phyloP scores from a whole-genome alignment of 1,284 basidiomycete genomes.

The Pyrrhoderma lamaoense region DNA sequence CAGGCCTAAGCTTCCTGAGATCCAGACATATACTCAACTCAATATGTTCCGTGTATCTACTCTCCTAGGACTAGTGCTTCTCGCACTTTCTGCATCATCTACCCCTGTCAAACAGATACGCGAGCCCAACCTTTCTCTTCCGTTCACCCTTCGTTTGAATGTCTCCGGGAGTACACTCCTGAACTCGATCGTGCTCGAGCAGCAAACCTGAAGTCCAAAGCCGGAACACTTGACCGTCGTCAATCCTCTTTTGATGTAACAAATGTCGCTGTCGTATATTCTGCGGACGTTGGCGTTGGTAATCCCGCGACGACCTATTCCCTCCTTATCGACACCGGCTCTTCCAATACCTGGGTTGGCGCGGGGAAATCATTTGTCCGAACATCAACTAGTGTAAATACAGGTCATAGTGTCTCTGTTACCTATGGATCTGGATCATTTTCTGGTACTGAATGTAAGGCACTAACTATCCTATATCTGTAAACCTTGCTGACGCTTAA shows the following conservation, averaged over 20 bases:
- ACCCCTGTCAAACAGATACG: conserved; percentile 12
- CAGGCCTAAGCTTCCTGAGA: too few species aligned
- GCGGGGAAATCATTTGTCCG: conserved; percentile 16
- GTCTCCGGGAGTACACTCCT: conserved; percentile 3
- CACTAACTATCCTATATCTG: neutral
- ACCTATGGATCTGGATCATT: conserved; percentile 20
- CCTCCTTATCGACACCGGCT: conserved; percentile 21
- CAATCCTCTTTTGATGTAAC: conserved; percentile 12
- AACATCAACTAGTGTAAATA: conserved; percentile 15
- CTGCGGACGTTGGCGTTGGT: conserved; percentile 17
- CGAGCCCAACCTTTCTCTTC: conserved; percentile 12
- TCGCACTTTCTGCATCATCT: conserved; percentile 4
- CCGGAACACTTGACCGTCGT: neutral
- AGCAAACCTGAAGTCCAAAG: neutral
- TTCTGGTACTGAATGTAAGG: conserved; percentile 18
- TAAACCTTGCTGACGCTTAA: neutral
- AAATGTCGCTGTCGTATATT: conserved; percentile 11
- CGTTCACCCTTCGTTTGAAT: conserved; percentile 14
- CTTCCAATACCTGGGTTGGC: conserved; percentile 21
- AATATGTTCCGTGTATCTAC: conserved; percentile 9
- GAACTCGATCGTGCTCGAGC: conserved; percentile 15
- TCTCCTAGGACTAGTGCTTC: conserved; percentile 3
- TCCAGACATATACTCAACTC: too few species aligned
- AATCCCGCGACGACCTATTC: conserved; percentile 18
- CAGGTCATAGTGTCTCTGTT: conserved; percentile 13